Evolutionary conservation across 129 eudicot genomes (phyloP).

Genomic region (Arctium minus): DNA sequence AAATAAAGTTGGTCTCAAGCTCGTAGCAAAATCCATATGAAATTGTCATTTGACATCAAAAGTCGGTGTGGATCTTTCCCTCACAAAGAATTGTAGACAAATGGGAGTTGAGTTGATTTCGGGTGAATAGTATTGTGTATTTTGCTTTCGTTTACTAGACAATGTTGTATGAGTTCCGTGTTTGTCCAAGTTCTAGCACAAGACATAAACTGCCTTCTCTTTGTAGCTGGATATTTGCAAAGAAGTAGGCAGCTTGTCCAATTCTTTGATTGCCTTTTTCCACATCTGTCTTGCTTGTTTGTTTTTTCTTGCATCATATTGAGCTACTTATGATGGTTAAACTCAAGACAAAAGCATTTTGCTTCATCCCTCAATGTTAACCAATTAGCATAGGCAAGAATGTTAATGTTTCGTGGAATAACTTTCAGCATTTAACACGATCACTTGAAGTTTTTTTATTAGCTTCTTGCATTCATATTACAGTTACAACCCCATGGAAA

Average conservation of each 20-base stretch:
- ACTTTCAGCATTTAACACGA: not conserved
- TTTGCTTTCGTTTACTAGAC: not conserved
- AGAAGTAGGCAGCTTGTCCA: not conserved
- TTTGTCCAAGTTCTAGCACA: not conserved
- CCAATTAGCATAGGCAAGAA: not conserved
- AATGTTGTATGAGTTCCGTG: not conserved
- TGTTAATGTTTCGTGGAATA: not conserved
- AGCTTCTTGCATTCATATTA: slow-evolving; percentile 2
- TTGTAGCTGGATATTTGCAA: not conserved
- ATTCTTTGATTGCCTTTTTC: not conserved
- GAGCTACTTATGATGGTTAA: not conserved
- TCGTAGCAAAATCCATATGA: not conserved
- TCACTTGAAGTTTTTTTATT: not conserved
- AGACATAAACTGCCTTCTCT: not conserved
- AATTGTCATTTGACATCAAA: not conserved
- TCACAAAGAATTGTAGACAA: no score
- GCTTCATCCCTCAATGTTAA: not conserved
- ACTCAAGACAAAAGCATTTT: not conserved
- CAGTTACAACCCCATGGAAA: slow-evolving; percentile 84
- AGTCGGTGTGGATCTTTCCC: not conserved
- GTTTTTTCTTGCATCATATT: not conserved
- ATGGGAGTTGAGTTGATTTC: not conserved
- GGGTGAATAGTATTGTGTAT: no score
- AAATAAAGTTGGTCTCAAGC: not conserved
- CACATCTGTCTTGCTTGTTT: not conserved